Conservation (phyloP, 768 basidiomycete genomes). For the Collybia sordida region DNA sequence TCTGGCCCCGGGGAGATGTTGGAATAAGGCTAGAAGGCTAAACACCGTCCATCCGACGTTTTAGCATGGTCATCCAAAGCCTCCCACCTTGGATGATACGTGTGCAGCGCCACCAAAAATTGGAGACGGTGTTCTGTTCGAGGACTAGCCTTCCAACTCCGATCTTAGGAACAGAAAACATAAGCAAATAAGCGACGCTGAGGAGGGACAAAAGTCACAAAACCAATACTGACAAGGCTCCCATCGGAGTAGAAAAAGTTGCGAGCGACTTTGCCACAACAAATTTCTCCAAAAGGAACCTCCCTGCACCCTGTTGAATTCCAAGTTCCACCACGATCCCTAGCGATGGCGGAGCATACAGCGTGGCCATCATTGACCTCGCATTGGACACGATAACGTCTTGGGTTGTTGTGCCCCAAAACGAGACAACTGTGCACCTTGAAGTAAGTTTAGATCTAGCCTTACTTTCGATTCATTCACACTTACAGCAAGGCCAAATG, state of each 20-base stretch:
- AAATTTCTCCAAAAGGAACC: constrained; percentile 31
- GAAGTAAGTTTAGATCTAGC: constrained; percentile 22
- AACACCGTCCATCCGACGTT: constrained; percentile 29
- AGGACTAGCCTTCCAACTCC: neutral
- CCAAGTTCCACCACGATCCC: constrained; percentile 40
- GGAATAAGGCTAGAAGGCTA: constrained; percentile 37
- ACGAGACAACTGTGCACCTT: constrained; percentile 34
- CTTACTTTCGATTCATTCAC: neutral
- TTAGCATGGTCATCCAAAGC: constrained; percentile 29
- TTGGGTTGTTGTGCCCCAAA: constrained; percentile 40
- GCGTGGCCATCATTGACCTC: constrained; percentile 37
- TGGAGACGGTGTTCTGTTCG: no score
- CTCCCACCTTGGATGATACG: constrained; percentile 33
- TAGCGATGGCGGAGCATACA: constrained; percentile 35
- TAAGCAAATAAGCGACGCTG: neutral
- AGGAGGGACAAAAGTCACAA: neutral
- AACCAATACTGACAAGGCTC: neutral
- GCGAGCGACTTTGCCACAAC: constrained; percentile 19
- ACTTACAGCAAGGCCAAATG: constrained; percentile 39
- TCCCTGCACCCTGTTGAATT: constrained; percentile 37
- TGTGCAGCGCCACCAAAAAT: constrained; percentile 7
- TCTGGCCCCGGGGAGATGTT: constrained; percentile 31
- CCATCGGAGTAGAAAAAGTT: no score
- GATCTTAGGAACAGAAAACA: neutral
- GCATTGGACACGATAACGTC: constrained; percentile 32